Evolutionary conservation across 2,329 filamentous ascomycete genomes (phyloP), one percentile per base, ranked within the genome.

Genomic region (Myriosclerotinia scirpicola): DNA sequence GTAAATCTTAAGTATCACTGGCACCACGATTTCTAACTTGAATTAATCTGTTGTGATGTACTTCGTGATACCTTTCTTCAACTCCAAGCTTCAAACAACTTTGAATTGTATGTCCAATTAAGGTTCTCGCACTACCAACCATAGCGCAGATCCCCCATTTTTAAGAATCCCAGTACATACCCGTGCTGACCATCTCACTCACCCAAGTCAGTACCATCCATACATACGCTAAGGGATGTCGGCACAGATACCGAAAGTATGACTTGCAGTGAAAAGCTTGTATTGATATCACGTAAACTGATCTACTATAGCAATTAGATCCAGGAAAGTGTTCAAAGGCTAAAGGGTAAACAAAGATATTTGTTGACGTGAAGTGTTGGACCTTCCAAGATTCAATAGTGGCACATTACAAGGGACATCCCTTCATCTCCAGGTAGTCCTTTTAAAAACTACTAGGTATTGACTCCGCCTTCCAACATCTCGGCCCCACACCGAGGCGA

Each of bases 81-180:
- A 8, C 42, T 22, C 30, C 56, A 48, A 26, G 56, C 42, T 60
- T 48, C 56, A 48, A 17, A n/a, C 26, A 22, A 22, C 42, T 48
- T 14, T 3, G 12, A 22, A 34, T n/a, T 60, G 42, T 48, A 60
- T 60, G 56, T 60, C 56, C 14, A 48, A 60, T 36, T 60, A 60
- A 60, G 56, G 42, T 60, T 60, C 42, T 60, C 42, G 56, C 56
- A 60, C 56, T 46, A 48, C 40, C 15, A 34, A 34, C 40, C 4
- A 36, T 48, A 60, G 38, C 30, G 56, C 30, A 48, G 56, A 60
- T 60, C 56, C 56, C 56, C 42, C 56, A 60, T 60, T 38, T 30
- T 48, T 22, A 1, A 48, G 42, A 6, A 48, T 34, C 56, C 56
- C 42, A 22, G 56, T n/a, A 34, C 11, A 59, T 44, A 20, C 22